Evolutionary conservation across 2,329 filamentous ascomycete species (phyloP), one percentile per base, ranked within the genome.

Genomic region (Microcyclospora pomicola): DNA sequence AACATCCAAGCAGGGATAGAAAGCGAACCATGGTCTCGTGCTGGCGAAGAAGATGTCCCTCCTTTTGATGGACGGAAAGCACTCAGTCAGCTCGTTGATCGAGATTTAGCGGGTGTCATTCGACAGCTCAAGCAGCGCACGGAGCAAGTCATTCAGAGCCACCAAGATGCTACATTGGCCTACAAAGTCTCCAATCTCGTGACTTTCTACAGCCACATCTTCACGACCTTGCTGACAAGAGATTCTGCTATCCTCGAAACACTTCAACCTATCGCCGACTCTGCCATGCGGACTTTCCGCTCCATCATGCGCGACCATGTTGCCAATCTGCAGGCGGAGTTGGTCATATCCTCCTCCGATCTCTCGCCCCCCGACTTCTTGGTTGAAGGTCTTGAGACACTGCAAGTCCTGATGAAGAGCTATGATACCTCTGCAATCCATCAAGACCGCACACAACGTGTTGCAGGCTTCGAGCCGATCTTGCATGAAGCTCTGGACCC

Each of bases 151-250:
- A 80, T 96, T 12, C 86, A 93, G 51, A 82, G 82, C 43, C 88
- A 94, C 56, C 87, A 95, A 49, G 87, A 96, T 42, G 80, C 80
- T 0, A 83, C 92, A 14, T 66, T 86, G 35, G 80, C 85, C 27
- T 98, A 94, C 65, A 91, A 86, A 56, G 76, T 96, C 31, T 79
- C 84, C 9, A 95, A 93, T 50, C 67, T 98, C 1, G 70, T 96
- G 31, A 77, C 75, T 31, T 98, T 98, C 61, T 98, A 98, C 62
- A 77, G 75, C 24, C 70, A 75, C 44, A 95, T 87, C 1, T 95
- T 96, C 56, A 65, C 75, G 12, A 88, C 81, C 49, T 68, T 96
- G 0, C 67, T 96, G 0, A 80, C 82, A 2, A 50, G 68, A 2
- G 68, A 77, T 9, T 83, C 84, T 0, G 67, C 72, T 7, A 66